phyloP scores from a whole-genome alignment of 306 rosid genomes.

The Arachis stenosperma region DNA sequence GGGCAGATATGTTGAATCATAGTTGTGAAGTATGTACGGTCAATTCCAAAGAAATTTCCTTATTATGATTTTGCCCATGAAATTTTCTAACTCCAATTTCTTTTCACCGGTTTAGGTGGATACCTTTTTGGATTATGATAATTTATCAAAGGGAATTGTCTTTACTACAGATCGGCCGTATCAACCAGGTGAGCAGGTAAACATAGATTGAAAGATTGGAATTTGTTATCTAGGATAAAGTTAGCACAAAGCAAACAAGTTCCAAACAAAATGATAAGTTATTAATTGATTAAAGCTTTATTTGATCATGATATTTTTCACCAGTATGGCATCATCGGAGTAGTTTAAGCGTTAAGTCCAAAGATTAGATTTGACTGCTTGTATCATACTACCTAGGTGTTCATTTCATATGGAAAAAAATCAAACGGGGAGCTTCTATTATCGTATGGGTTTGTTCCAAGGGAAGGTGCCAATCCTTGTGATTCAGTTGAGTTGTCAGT shows the following conservation, averaged over 20 bases:
- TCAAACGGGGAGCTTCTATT: slow-evolving; percentile 92
- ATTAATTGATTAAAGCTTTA: too few species aligned
- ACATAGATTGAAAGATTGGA: slow-evolving; percentile 31
- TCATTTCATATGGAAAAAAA: slow-evolving; percentile 92
- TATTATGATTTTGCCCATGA: slow-evolving; percentile 1
- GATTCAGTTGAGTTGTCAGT: slow-evolving; percentile 87
- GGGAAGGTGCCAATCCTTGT: slow-evolving; percentile 86
- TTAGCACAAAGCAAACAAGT: slow-evolving; percentile 4
- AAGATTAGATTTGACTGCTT: too few species aligned
- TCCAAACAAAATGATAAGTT: not conserved
- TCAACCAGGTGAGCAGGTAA: slow-evolving; percentile 99
- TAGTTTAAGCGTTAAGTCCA: too few species aligned
- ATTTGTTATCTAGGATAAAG: slow-evolving; percentile 27
- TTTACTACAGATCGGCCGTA: slow-evolving; percentile 80
- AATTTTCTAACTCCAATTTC: slow-evolving; percentile 25
- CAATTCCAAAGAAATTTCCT: slow-evolving; percentile 29
- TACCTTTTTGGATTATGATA: slow-evolving; percentile 89
- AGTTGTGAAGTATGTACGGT: slow-evolving; percentile 80
- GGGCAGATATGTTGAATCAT: slow-evolving; percentile 99
- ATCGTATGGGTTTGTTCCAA: slow-evolving; percentile 94
- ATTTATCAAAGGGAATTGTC: slow-evolving; percentile 76
- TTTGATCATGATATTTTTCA: too few species aligned
- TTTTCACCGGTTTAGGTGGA: slow-evolving; percentile 71
- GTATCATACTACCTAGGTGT: slow-evolving; percentile 57
- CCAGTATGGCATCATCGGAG: too few species aligned